Percentiles rank a stretch among this genome's conserved stretches.
Conservation (phyloP, 2,329 filamentous ascomycete genomes). For the Aureobasidium pullulans region DNA sequence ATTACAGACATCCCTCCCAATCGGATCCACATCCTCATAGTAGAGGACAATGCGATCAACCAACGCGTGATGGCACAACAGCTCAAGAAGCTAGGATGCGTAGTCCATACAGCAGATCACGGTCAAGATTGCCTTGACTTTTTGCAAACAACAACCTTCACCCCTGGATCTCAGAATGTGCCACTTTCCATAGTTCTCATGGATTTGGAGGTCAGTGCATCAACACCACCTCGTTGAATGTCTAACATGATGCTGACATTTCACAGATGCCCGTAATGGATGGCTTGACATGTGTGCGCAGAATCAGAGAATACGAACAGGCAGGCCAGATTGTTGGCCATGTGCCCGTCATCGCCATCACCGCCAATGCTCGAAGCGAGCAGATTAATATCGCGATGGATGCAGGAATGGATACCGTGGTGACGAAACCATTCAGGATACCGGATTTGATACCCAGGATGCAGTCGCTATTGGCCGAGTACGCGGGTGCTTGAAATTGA, state of each 20-base stretch:
- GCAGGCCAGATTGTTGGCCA: conserved; percentile 15
- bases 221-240: background rate
- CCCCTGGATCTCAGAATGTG: conserved; percentile 9
- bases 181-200: conserved; percentile 23
- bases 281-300: conserved; percentile 21
- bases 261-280: conserved; percentile 26
- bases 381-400: conserved; percentile 21
- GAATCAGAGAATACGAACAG: conserved; percentile 22
- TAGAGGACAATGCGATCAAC: conserved; percentile 27
- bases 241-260: background rate
- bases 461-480: conserved; percentile 18
- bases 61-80: conserved; percentile 21
- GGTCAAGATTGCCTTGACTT: conserved; percentile 23
- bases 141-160: conserved; percentile 18
- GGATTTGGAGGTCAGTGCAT: conserved; percentile 20
- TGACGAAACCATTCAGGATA: conserved; percentile 30
- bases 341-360: conserved; percentile 24
- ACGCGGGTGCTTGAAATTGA: background rate
- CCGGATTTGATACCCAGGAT: conserved; percentile 30
- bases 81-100: conserved; percentile 22
- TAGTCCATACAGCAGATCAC: conserved; percentile 22
- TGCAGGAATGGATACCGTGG: conserved; percentile 21
- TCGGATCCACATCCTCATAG: conserved; percentile 18
- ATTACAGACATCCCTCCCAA: background rate
- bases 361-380: conserved; percentile 24